A percentile compares a stretch with the other conserved stretches of the same genome.
Conservation (phyloP, 257 asterid genomes). For the Fraxinus pennsylvanica region DNA sequence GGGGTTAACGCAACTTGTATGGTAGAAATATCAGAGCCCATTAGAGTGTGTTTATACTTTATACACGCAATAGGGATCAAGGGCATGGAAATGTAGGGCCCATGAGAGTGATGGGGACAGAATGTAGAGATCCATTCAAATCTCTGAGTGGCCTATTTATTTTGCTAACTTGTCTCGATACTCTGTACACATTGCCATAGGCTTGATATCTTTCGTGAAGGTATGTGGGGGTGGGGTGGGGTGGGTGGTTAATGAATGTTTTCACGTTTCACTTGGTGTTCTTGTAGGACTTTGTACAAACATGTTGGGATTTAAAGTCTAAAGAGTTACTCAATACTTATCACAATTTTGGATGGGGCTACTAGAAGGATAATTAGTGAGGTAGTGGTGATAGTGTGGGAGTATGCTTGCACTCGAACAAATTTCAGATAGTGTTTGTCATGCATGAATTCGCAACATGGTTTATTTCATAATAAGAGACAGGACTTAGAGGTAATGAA, state of each 20-base stretch:
- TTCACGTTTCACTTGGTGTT: conserved; percentile 11
- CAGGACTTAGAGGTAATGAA: too few species aligned
- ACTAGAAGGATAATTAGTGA: too few species aligned
- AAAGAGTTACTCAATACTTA: neutral
- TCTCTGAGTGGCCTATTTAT: neutral
- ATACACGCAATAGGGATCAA: neutral
- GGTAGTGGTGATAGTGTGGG: too few species aligned
- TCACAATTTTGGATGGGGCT: neutral
- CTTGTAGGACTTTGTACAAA: conserved; percentile 5
- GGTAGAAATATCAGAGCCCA: neutral
- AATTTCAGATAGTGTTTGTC: too few species aligned
- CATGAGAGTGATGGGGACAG: conserved; percentile 16
- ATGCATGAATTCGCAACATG: too few species aligned
- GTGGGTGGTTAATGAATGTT: neutral
- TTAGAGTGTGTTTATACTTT: neutral
- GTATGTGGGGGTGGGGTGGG: neutral
- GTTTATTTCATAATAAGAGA: too few species aligned
- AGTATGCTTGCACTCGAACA: too few species aligned
- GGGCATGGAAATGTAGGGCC: neutral
- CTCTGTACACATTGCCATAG: neutral
- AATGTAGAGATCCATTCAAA: conserved; percentile 19
- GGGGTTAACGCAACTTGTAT: neutral
- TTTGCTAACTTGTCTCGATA: neutral
- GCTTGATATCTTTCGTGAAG: neutral
- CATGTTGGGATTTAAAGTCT: neutral